A percentile compares a stretch with the other conserved stretches of the same genome.
Conservation (phyloP, 164 flowering plant genomes). For the Vitis amurensis region DNA sequence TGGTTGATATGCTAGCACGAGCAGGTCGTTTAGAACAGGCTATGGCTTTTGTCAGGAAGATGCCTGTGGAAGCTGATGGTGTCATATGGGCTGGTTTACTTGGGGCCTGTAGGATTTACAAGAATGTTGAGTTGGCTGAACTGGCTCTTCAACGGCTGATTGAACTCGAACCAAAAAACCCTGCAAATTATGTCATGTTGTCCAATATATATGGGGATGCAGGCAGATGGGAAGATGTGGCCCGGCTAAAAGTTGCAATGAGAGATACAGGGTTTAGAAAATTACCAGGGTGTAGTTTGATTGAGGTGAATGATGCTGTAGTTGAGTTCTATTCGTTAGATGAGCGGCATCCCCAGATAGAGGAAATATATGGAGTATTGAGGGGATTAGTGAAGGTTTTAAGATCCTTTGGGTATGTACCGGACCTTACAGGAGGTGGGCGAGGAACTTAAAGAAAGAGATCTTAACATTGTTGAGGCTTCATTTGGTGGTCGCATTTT, state of each 20-base stretch:
- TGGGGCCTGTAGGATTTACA: conserved; percentile 60
- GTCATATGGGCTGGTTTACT: conserved; percentile 73
- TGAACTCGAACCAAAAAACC: conserved; percentile 59
- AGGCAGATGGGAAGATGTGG: conserved; percentile 53
- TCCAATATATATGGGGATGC: conserved; percentile 62
- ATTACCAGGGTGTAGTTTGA: conserved; percentile 63
- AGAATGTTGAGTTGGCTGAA: conserved; percentile 57
- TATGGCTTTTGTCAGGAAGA: conserved; percentile 42
- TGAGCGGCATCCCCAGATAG: conserved; percentile 48
- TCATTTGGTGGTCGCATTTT: too few relatives aligned
- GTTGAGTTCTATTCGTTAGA: conserved; percentile 58
- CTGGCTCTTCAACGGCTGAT: conserved; percentile 47
- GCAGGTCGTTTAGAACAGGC: conserved; percentile 61
- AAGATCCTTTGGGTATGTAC: conserved; percentile 34
- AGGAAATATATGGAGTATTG: conserved; percentile 48
- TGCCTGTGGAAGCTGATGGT: conserved; percentile 73
- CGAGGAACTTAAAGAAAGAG: background rate
- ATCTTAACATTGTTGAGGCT: too few relatives aligned
- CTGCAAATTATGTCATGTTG: conserved; percentile 62
- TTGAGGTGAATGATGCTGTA: conserved; percentile 53
- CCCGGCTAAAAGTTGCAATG: conserved; percentile 55
- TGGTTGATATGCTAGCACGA: conserved; percentile 66
- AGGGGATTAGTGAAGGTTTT: conserved; percentile 39
- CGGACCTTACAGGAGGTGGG: conserved; percentile 20
- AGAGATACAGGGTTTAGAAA: conserved; percentile 52